These are phyloP conservation scores for Diaporthe eres DNA, from an alignment of 2,329 filamentous ascomycete species.

Conservation along the genomic window DNA sequence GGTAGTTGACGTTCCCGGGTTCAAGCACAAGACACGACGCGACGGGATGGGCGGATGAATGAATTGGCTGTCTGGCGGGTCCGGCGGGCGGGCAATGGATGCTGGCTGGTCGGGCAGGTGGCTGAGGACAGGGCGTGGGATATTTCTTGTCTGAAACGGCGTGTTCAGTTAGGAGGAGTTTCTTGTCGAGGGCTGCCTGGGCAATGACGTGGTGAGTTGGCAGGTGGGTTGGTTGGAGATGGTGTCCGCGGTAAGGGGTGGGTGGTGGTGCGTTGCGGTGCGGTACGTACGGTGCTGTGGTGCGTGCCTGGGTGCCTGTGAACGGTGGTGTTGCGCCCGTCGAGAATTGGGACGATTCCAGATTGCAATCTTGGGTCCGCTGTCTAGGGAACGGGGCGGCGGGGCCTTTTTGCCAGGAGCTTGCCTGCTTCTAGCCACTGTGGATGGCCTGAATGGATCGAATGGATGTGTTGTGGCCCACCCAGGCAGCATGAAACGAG, in stretches of 20 bases:
- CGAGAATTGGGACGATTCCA: conserved; percentile 27
- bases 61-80: conserved; percentile 17
- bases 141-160: conserved; percentile 27
- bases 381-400: conserved; percentile 23
- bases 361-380: conserved; percentile 30
- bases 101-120: not conserved
- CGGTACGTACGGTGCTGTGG: not conserved
- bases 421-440: conserved; percentile 17
- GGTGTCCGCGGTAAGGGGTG: conserved; percentile 17
- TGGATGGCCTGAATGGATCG: conserved; percentile 27
- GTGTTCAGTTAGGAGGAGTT: not conserved
- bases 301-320: not conserved
- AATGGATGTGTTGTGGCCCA: not conserved
- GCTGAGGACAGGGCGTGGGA: not conserved
- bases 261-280: not conserved
- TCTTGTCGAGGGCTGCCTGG: conserved; percentile 13
- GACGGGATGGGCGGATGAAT: conserved; percentile 14
- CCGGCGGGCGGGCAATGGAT: conserved; percentile 18
- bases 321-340: conserved; percentile 19
- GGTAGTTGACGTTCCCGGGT: not conserved
- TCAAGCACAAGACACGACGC: conserved; percentile 1
- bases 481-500: conserved; percentile 14
- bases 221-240: conserved; percentile 24
- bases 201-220: conserved; percentile 31
- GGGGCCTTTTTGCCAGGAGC: conserved; percentile 25